These are phyloP conservation scores for Agrocybe praecox DNA, from an alignment of 768 basidiomycete species.

Conservation along the genomic window DNA sequence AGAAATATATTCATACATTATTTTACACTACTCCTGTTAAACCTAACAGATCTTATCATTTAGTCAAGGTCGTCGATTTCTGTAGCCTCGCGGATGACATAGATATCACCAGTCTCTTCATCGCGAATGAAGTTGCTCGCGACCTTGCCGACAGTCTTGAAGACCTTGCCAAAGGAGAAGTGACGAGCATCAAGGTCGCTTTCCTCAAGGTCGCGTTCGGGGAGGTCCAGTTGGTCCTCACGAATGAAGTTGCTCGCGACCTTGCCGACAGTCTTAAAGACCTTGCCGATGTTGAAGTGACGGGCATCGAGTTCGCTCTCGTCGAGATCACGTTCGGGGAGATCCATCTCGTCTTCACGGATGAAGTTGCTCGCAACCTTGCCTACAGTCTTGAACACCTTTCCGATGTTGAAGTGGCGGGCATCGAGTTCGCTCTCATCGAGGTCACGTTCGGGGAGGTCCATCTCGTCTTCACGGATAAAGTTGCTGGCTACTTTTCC, in stretches of 20 bases:
- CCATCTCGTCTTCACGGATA: background rate
- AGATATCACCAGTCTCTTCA: slow-evolving; percentile 1
- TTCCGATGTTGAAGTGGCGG: background rate
- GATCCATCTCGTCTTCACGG: slow-evolving; percentile 1
- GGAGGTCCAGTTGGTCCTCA: background rate
- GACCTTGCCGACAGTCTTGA: slow-evolving; percentile 2
- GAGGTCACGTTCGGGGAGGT: background rate
- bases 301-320: slow-evolving; percentile 1
- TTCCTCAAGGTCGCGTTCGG: background rate
- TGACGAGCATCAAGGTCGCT: slow-evolving; percentile 2
- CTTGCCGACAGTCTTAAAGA: slow-evolving; percentile 1
- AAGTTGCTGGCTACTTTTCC: background rate
- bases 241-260: background rate
- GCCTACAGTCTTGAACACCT: background rate
- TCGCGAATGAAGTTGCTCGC: slow-evolving; percentile 4
- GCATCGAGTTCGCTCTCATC: background rate
- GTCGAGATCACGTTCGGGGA: background rate
- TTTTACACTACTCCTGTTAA: background rate
- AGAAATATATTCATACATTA: background rate
- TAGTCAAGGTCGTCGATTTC: background rate
- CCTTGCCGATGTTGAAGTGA: background rate
- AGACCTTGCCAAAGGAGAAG: background rate
- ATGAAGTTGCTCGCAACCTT: slow-evolving; percentile 2
- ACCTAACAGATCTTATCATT: background rate
- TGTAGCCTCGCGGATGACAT: background rate